Evolutionary conservation across 768 basidiomycete genomes (phyloP).

Genomic region (Mycena albidolilacea): DNA sequence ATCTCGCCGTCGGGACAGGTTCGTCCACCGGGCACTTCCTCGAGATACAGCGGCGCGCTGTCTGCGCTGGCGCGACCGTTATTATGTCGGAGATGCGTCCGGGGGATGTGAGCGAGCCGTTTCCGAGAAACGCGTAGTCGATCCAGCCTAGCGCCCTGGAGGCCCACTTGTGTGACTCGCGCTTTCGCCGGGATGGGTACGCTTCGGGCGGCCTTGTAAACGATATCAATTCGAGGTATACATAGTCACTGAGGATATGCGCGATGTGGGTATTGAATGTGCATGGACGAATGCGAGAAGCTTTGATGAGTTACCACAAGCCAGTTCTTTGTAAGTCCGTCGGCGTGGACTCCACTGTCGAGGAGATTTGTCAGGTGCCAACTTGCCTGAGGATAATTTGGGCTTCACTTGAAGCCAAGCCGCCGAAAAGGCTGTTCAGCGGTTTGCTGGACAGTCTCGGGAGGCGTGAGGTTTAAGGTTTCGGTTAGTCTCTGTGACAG

Average conservation of each 20-base stretch:
- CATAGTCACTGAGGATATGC: conserved; percentile 69
- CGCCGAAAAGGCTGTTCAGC: conserved; percentile 67
- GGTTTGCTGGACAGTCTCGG: conserved; percentile 66
- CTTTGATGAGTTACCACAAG: conserved; percentile 64
- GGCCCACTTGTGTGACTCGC: conserved; percentile 70
- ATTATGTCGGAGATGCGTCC: conserved; percentile 64
- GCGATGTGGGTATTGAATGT: neutral
- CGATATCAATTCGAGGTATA: conserved; percentile 79
- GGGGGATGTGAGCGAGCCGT: conserved; percentile 50
- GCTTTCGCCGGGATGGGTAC: conserved; percentile 63
- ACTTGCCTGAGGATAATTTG: neutral
- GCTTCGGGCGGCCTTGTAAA: conserved; percentile 70
- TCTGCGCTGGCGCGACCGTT: conserved; percentile 61
- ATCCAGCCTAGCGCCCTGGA: conserved; percentile 73
- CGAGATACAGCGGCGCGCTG: conserved; percentile 54
- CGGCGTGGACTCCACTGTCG: conserved; percentile 52
- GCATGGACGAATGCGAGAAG: neutral
- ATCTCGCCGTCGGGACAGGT: conserved; percentile 67
- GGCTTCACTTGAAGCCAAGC: conserved; percentile 77
- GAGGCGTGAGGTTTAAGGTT: conserved; percentile 78
- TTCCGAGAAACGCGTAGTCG: conserved; percentile 75
- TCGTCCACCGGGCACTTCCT: conserved; percentile 69
- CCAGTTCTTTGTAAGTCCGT: conserved; percentile 74
- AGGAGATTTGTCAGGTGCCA: too few relatives aligned
- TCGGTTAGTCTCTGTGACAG: too few relatives aligned